phyloP scores from a whole-genome alignment of 352 stramenopile species.

The Phytophthora sojae region DNA sequence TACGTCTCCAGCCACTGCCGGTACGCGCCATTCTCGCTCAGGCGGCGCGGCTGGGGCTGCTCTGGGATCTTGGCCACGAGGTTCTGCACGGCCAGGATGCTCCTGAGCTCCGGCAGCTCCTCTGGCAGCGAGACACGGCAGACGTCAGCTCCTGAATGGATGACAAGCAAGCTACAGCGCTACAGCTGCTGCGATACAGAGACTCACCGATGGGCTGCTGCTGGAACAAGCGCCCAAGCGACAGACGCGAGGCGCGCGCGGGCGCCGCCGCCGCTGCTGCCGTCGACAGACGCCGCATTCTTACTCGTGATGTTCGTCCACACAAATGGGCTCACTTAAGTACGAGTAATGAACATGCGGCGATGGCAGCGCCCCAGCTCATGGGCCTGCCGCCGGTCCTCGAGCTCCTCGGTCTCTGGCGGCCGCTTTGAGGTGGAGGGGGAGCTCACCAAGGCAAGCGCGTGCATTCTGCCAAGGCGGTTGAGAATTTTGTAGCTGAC shows the following conservation, averaged over 20 bases:
- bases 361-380: not conserved
- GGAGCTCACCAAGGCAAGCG: conserved; percentile 41
- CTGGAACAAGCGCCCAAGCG: conserved; percentile 45
- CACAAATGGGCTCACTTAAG: conserved; percentile 25
- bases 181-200: not conserved
- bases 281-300: conserved; percentile 49
- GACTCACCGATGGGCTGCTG: conserved; percentile 44
- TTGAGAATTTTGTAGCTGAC: not conserved
- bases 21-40: conserved; percentile 36
- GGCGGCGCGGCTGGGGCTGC: conserved; percentile 22
- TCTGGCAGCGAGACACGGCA: conserved; percentile 23
- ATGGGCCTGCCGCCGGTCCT: conserved; percentile 3
- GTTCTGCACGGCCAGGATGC: conserved; percentile 60
- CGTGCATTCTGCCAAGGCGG: not conserved
- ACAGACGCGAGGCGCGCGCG: conserved; percentile 33
- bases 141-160: conserved; percentile 1
- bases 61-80: conserved; percentile 51
- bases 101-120: conserved; percentile 64
- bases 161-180: not conserved
- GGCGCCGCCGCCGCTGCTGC: conserved; percentile 12
- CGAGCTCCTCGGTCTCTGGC: conserved; percentile 21
- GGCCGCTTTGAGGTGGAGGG: conserved; percentile 41
- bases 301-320: conserved; percentile 19
- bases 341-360: conserved; percentile 18
- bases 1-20: conserved; percentile 36